Percentiles rank a stretch among this genome's conserved stretches.
Evolutionary conservation across 176 grass and related monocot species (phyloP).

Genomic region (Cymbopogon citratus): DNA sequence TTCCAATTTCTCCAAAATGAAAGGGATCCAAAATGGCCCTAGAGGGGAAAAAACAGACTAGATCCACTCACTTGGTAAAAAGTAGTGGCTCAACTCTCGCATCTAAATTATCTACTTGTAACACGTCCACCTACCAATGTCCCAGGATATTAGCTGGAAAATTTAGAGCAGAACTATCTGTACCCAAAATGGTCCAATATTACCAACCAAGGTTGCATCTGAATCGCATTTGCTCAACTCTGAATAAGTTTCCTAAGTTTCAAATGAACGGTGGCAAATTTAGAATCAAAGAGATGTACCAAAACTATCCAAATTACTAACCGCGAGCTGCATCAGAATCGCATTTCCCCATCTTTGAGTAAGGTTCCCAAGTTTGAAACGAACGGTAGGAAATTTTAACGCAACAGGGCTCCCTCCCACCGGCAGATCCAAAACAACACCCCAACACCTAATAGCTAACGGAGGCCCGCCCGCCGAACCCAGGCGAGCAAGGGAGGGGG

Average conservation of each 20-base stretch:
- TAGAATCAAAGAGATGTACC: not conserved
- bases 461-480: not conserved
- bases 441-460: not conserved
- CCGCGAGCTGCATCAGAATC: not conserved
- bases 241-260: not conserved
- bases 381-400: not conserved
- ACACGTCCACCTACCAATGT: not conserved
- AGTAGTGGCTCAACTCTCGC: not conserved
- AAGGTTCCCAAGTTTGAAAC: not conserved
- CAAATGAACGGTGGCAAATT: not conserved
- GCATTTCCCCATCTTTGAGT: not conserved
- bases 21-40: too few relatives aligned
- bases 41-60: not conserved
- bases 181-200: not conserved
- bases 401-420: not conserved
- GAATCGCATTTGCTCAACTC: not conserved
- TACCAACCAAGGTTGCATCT: not conserved
- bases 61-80: not conserved
- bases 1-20: too few relatives aligned
- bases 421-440: constrained; percentile 15
- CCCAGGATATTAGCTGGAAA: not conserved
- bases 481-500: not conserved
- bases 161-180: not conserved
- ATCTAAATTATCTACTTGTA: not conserved
- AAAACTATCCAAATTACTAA: not conserved